phyloP scores from a whole-genome alignment of 495 filamentous ascomycete genomes.

The Xylaria grammica region DNA sequence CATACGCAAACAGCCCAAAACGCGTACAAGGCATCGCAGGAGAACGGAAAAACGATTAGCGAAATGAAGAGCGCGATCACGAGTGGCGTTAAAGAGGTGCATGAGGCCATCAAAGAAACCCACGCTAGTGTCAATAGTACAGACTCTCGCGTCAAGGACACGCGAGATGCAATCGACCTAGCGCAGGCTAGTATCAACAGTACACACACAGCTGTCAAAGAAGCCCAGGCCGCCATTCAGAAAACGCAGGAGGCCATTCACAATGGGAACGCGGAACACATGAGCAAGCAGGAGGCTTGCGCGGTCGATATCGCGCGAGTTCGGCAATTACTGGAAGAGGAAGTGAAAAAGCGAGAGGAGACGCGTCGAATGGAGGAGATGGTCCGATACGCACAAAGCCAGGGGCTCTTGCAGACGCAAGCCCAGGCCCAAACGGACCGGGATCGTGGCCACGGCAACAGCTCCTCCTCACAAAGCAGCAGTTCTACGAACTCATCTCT shows the following conservation, averaged over 20 bases:
- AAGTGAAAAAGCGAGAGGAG: slow-evolving; percentile 32
- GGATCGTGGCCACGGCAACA: background rate
- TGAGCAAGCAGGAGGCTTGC: slow-evolving; percentile 30
- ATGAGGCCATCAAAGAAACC: slow-evolving; percentile 27
- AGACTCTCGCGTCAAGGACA: slow-evolving; percentile 15
- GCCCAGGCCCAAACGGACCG: slow-evolving; percentile 24
- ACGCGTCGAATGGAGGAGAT: slow-evolving; percentile 26
- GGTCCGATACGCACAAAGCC: slow-evolving; percentile 33
- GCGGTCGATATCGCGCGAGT: slow-evolving; percentile 32
- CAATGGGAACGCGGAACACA: slow-evolving; percentile 27
- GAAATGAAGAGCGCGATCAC: slow-evolving; percentile 25
- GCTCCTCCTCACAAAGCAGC: slow-evolving; percentile 23
- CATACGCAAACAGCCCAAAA: slow-evolving; percentile 5
- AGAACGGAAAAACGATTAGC: slow-evolving; percentile 30
- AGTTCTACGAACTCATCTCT: slow-evolving; percentile 10
- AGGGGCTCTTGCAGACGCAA: slow-evolving; percentile 27
- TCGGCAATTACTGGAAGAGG: slow-evolving; percentile 30
- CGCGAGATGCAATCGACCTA: slow-evolving; percentile 25
- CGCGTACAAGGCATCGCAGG: slow-evolving; percentile 14
- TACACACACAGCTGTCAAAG: slow-evolving; percentile 11
- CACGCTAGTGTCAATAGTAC: slow-evolving; percentile 18
- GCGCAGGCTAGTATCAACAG: slow-evolving; percentile 25
- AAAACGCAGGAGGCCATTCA: slow-evolving; percentile 29
- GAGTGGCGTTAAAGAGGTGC: slow-evolving; percentile 22
- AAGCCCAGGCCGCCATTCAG: slow-evolving; percentile 17